These are phyloP conservation scores for Rhizoclosmatium sp. DNA, from an alignment of 192 early-diverging fungal genomes.

Conservation along the genomic window DNA sequence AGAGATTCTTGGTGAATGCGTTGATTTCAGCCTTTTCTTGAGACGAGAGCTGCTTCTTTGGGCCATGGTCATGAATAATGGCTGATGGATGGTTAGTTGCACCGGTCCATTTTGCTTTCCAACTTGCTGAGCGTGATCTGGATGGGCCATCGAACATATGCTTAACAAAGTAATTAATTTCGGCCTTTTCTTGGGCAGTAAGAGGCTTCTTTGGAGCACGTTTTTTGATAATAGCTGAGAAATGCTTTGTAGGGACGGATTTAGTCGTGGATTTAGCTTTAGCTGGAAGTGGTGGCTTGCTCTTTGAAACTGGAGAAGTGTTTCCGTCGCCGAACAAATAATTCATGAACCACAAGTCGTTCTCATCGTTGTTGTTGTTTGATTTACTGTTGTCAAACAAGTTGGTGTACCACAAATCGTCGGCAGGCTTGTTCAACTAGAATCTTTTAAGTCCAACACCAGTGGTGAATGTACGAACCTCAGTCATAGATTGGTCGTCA, in stretches of 20 bases:
- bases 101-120: background rate
- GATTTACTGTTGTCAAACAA: background rate
- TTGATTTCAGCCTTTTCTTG: constrained; percentile 9
- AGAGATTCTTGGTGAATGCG: background rate
- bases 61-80: too few species aligned
- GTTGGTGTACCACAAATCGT: background rate
- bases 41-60: background rate
- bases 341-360: constrained; percentile 22
- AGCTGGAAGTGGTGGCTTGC: background rate
- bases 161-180: background rate
- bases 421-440: background rate
- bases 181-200: background rate
- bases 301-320: background rate
- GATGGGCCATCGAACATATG: background rate
- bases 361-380: constrained; percentile 5
- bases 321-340: constrained; percentile 4
- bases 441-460: too few species aligned
- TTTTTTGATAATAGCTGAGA: background rate
- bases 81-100: too few species aligned
- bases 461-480: background rate
- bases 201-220: background rate
- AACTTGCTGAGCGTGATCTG: background rate
- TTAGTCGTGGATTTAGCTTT: constrained; percentile 7
- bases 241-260: background rate
- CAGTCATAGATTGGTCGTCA: background rate